Base-by-base conservation (phyloP, 345 rosid genomes). In the Camelina neglecta region DNA sequence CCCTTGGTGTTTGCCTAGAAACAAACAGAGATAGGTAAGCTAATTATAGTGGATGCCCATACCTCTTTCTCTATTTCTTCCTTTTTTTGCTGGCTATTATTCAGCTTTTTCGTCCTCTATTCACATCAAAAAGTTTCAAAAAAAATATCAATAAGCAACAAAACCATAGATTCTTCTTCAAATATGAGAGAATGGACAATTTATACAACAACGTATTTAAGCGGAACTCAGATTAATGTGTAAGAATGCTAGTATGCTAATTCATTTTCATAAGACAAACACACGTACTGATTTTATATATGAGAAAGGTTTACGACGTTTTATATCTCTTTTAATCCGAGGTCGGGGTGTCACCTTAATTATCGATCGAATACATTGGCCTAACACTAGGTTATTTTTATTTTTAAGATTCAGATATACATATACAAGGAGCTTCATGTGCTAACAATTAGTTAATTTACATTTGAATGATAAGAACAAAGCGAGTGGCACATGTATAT, bases 61-160 rank as follows among this genome's bases (percentile, higher is more conserved):
- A 94, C 98, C 96, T 94, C 97, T 85, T 87, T 85, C 87, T 91
- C 90, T 38, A 91, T 88, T 60, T 81, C 88, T 75, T 87, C 96
- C 80, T 73, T 88, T 81, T 85, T 93, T 71, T 84, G 87, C 82
- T 82, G 91, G 59, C 86, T 88, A 68, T 74, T 80, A 66, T 74
- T 80, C 41, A 73, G 71, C 91, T 76, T 88, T 88, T 87, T 90
- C 67, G 80, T 91, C 79, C 87, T 87, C 97, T 88, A 81, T 49
- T 35, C 49, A 64, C 47, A 61, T 13, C 71, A 64, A 7, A 64
- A 38, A 2, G 8, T 49, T 75, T 60, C 35, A 24, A 0, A 4
- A 33, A 3, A 20, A 38, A 50, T 50, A 11, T 33, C 67, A 59
- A 8, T 29, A n/a, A 23, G n/a, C 41, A 31, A 51, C 41, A 44